These are phyloP conservation scores for Dactylis glomerata DNA, from an alignment of 176 grass and related monocot genomes.

Conservation along the genomic window DNA sequence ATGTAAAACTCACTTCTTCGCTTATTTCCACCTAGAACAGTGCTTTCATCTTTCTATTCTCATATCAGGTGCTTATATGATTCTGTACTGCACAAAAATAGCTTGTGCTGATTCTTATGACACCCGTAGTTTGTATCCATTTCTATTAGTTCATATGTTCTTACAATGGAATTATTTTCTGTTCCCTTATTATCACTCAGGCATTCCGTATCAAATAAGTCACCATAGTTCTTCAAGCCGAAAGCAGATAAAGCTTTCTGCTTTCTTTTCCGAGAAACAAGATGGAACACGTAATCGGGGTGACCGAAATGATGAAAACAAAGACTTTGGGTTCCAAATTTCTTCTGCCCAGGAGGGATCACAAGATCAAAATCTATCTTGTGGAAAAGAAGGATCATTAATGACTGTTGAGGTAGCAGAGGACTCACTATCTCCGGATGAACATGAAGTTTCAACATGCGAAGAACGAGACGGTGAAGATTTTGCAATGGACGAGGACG, in stretches of 20 bases:
- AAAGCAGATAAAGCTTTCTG: conserved; percentile 87
- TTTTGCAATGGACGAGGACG: conserved; percentile 19
- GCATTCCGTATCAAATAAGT: conserved; percentile 65
- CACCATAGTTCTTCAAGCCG: conserved; percentile 47
- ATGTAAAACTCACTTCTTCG: background rate
- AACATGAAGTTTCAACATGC: conserved; percentile 29
- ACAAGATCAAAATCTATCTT: conserved; percentile 10
- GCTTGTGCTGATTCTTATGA: background rate
- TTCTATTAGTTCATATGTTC: conserved; percentile 11
- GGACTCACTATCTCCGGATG: conserved; percentile 29
- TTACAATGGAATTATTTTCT: background rate
- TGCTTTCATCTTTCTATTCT: background rate
- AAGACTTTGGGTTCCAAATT: conserved; percentile 29
- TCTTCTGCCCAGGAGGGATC: conserved; percentile 33
- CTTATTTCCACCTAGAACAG: background rate
- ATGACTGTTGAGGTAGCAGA: conserved; percentile 33
- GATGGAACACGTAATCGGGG: conserved; percentile 22
- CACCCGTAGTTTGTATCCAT: background rate
- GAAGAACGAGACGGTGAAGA: conserved; percentile 36
- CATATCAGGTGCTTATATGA: background rate
- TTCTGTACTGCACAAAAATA: background rate
- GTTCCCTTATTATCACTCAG: conserved; percentile 30
- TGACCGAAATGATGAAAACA: conserved; percentile 12
- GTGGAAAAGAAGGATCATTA: conserved; percentile 29
- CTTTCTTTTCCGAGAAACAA: conserved; percentile 78